Evolutionary conservation across 805 yeast species (phyloP), one percentile per base, ranked within the genome.

Genomic region (Saccharomycopsis schoenii): DNA sequence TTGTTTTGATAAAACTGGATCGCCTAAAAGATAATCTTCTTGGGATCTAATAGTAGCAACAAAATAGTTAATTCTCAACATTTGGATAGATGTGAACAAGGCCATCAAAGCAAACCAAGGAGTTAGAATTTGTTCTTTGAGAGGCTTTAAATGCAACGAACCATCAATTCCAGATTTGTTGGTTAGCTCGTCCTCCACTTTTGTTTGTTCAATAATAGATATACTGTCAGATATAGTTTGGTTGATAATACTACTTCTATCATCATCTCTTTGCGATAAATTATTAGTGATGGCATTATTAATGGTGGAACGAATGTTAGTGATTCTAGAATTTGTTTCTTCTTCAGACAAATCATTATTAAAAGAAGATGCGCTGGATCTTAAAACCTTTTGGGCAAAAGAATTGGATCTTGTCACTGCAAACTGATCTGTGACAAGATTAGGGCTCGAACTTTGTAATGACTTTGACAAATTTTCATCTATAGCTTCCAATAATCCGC

Each of bases 21-120:
- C 76, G 12, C 81, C 82, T 60, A 90, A 77, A 63, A 91, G 78
- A 69, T 77, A 93, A 29, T 79, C 79, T 76, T 90, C 96, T 74
- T 92, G 97, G 0, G 96, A 76, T 68, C 84, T 82, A 41, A 92
- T 77, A 1, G 97, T 89, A 9, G 97, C 97, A 60, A 92, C 94
- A 72, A 90, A 93, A 72, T 89, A 93, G 75, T 92, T 92, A 66
- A 92, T 86, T 70, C 97, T 79, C 54, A 93, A 78, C 97, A 92
- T 92, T 72, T 90, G 96, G 61, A 92, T 80, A 2, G 92, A 81
- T 5, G 97, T 88, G 71, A 91, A 89, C 1, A 82, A 69, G 29
- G 89, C 81, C 88, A 90, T 87, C 60, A 91, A 73, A 57, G 78
- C 68, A 70, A 91, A 93, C 94, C 97, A 90, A 2, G 87, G 80